Base-by-base conservation (phyloP, 176 grass and related monocot genomes). In the Chloris gayana region DNA sequence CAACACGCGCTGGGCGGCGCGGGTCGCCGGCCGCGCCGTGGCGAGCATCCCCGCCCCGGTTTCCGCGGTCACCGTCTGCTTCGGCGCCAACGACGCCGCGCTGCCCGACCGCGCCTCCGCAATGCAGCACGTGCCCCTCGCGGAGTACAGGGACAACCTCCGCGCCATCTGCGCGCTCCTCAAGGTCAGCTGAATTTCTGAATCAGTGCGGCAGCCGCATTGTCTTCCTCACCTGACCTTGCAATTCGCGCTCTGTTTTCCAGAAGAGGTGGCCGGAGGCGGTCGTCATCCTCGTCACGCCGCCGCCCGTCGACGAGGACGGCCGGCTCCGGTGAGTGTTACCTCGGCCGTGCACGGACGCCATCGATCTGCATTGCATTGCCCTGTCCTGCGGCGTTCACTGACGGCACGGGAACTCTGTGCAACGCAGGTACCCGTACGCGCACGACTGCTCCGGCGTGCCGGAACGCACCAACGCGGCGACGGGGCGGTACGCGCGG, bases 1-100 rank as follows among this genome's bases (percentile, higher is more conserved):
- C 81, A 94, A 91, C 84, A 85, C 92, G 21, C 73, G 89, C 19
- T 94, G 86, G 86, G 89, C 77, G 14, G 64, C 90, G 22, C 69
- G 69, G 39, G 73, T 87, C 21, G 75, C 73, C 4, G 64, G 6
- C 26, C 80, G 53, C 33, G 89, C 73, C 12, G 70, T 85, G 15
- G 82, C 70, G 8, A 62, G 70, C 60, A 9, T 90, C 25, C 33
- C 64, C 21, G 15, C 29, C 4, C 21, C 73, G 7, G 78, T 88
- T 2, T 51, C 82, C 5, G 87, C 87, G 4, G 85, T 84, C 38
- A 76, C 82, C 47, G 76, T 97, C 50, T 84, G 86, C 79, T 97
- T 97, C 75, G 93, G 90, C 51, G 87, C 88, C 42, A 93, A 90
- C 77, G 90, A 97, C 81, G 88, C 90, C 6, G 72, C 83, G 17